A percentile compares a stretch with the other conserved stretches of the same genome.
These are phyloP conservation scores for Fusarium duplospermum DNA, from an alignment of 2,329 filamentous ascomycete genomes.

Conservation along the genomic window DNA sequence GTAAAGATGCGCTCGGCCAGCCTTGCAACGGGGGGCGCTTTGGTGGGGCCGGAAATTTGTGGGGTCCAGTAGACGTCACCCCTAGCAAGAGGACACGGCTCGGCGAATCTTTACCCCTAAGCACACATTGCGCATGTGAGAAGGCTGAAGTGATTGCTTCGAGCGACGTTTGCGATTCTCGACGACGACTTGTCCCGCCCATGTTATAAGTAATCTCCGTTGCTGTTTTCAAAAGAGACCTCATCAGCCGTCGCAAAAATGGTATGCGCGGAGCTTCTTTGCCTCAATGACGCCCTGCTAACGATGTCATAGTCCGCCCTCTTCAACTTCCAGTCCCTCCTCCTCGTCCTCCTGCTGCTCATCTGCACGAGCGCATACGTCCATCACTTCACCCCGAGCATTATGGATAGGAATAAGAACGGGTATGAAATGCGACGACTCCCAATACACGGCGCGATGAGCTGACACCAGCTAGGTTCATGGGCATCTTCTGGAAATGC, in stretches of 20 bases:
- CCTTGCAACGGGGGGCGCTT: constrained; percentile 19
- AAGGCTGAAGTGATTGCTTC: constrained; percentile 18
- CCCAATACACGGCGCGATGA: background rate
- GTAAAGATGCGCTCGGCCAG: constrained; percentile 20
- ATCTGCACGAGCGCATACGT: constrained; percentile 97
- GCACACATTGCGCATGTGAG: constrained; percentile 44
- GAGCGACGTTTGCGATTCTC: constrained; percentile 13
- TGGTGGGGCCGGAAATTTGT: constrained; percentile 37
- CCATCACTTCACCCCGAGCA: constrained; percentile 87
- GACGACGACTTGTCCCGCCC: constrained; percentile 11
- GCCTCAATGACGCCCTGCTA: constrained; percentile 8
- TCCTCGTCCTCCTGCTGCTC: constrained; percentile 92
- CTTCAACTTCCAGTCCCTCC: constrained; percentile 98
- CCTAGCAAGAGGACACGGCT: constrained; percentile 35
- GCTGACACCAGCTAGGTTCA: constrained; percentile 63
- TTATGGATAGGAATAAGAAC: constrained; percentile 93
- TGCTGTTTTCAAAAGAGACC: background rate
- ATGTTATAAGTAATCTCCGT: background rate
- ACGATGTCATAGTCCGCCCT: constrained; percentile 78
- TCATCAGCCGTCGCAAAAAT: constrained; percentile 35
- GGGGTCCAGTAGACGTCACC: constrained; percentile 40
- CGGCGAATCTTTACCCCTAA: constrained; percentile 55
- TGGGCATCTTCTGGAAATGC: constrained; percentile 95
- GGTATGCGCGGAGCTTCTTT: constrained; percentile 33
- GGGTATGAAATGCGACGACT: constrained; percentile 67